phyloP scores from a whole-genome alignment of 1,284 basidiomycete species.

The Tilletia horrida region DNA sequence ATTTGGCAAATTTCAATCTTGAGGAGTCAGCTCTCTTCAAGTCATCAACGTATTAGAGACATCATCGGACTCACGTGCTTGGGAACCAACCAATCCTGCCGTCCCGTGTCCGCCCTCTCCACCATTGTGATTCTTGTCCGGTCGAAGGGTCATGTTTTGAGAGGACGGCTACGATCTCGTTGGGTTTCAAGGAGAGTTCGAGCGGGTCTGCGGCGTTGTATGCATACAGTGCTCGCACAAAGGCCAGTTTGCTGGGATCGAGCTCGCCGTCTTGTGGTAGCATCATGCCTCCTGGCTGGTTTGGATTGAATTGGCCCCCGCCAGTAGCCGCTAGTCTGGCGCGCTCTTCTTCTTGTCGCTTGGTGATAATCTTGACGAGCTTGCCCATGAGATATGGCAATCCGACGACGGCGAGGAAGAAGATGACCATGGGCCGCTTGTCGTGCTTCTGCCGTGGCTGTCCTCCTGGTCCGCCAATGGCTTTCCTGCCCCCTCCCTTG shows the following conservation, averaged over 20 bases:
- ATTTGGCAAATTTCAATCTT: not conserved
- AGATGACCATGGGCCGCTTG: conserved; percentile 88
- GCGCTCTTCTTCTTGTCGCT: conserved; percentile 60
- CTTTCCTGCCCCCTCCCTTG: conserved; percentile 20
- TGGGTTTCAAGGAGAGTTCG: conserved; percentile 78
- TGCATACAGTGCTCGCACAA: conserved; percentile 79
- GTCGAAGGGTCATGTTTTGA: conserved; percentile 61
- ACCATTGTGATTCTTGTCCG: conserved; percentile 82
- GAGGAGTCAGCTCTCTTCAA: conserved; percentile 12
- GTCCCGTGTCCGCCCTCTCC: conserved; percentile 89
- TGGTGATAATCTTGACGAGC: conserved; percentile 75
- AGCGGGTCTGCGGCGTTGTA: conserved; percentile 65
- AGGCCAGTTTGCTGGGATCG: conserved; percentile 67
- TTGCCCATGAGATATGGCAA: conserved; percentile 91
- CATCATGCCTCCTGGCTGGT: not conserved
- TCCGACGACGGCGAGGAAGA: conserved; percentile 91
- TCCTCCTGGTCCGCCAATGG: conserved; percentile 23
- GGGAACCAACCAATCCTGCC: conserved; percentile 97
- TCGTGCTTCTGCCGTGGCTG: conserved; percentile 23
- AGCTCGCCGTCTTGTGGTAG: conserved; percentile 44
- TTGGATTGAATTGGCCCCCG: too few relatives aligned
- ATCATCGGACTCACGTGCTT: conserved; percentile 63
- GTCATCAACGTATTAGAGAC: too few relatives aligned
- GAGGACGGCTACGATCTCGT: conserved; percentile 92
- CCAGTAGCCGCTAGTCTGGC: conserved; percentile 36